Evolutionary conservation across 1,139 yeast species (phyloP).

Genomic region (Yamadazyma dushanensis): DNA sequence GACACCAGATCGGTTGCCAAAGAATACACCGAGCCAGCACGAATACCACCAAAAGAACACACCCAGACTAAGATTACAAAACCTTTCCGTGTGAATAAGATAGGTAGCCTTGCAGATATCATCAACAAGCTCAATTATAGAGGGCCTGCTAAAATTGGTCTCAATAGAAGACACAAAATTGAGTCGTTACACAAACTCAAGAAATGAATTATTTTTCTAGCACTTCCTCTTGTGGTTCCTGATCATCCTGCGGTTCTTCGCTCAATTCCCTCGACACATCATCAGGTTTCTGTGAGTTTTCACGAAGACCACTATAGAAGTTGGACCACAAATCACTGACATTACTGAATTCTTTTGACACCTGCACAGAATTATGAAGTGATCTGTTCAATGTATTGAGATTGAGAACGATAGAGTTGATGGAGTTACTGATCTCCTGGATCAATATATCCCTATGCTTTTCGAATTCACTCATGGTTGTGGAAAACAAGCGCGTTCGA

Average conservation of each 20-base stretch:
- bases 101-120: slow-evolving; percentile 16
- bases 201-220: slow-evolving; percentile 3
- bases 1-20: too few relatives aligned
- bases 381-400: slow-evolving; percentile 44
- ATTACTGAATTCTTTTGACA: slow-evolving; percentile 48
- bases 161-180: slow-evolving; percentile 28
- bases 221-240: slow-evolving; percentile 4
- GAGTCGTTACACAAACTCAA: slow-evolving; percentile 31
- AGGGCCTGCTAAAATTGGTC: slow-evolving; percentile 28
- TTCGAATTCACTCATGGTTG: slow-evolving; percentile 29
- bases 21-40: not conserved
- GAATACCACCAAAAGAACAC: not conserved
- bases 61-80: not conserved
- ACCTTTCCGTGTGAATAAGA: slow-evolving; percentile 6
- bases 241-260: slow-evolving; percentile 4
- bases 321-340: slow-evolving; percentile 46
- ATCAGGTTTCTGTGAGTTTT: slow-evolving; percentile 10
- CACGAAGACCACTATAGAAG: slow-evolving; percentile 39
- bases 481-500: too few relatives aligned
- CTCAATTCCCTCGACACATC: too few relatives aligned
- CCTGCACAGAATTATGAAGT: slow-evolving; percentile 42
- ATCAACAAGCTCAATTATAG: slow-evolving; percentile 12
- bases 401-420: slow-evolving; percentile 43
- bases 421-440: slow-evolving; percentile 42
- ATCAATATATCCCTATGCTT: slow-evolving; percentile 45